Conservation (phyloP, 352 stramenopile genomes). For the Globisporangium nunn region DNA sequence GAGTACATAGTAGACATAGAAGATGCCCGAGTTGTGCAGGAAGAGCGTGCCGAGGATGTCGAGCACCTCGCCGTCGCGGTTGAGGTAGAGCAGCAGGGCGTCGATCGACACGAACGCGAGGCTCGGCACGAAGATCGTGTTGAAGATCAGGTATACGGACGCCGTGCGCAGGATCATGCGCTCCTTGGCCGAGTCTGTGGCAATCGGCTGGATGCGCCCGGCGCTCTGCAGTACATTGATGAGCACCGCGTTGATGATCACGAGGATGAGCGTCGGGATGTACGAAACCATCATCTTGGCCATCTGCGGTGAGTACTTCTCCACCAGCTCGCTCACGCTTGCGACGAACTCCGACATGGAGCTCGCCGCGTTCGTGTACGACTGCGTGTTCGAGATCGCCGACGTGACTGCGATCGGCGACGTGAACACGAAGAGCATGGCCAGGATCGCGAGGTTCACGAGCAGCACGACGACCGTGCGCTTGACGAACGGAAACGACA, state of each 20-base stretch:
- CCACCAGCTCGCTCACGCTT: constrained; percentile 44
- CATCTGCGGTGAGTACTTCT: constrained; percentile 68
- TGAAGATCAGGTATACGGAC: constrained; percentile 82
- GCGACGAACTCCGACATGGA: constrained; percentile 66
- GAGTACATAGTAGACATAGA: constrained; percentile 85
- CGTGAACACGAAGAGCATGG: constrained; percentile 75
- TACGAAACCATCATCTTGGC: constrained; percentile 73
- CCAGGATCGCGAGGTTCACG: constrained; percentile 72
- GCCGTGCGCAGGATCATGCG: constrained; percentile 74
- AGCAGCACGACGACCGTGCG: constrained; percentile 59
- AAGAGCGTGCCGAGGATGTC: constrained; percentile 81
- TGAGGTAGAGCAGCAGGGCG: constrained; percentile 69
- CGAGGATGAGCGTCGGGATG: constrained; percentile 78
- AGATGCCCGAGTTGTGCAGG: constrained; percentile 84
- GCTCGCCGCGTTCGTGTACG: constrained; percentile 50
- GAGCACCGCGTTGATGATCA: constrained; percentile 83
- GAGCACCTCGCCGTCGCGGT: constrained; percentile 64
- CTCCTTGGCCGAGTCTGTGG: constrained; percentile 81
- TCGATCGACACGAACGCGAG: constrained; percentile 85
- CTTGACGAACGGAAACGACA: constrained; percentile 79
- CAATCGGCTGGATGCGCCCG: constrained; percentile 76
- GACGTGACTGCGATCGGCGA: constrained; percentile 80
- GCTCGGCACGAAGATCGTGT: constrained; percentile 84
- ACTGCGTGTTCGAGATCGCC: constrained; percentile 65
- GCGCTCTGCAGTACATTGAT: constrained; percentile 81